These are phyloP conservation scores for Avena sativa DNA, from an alignment of 176 grass and related monocot species.

Conservation along the genomic window DNA sequence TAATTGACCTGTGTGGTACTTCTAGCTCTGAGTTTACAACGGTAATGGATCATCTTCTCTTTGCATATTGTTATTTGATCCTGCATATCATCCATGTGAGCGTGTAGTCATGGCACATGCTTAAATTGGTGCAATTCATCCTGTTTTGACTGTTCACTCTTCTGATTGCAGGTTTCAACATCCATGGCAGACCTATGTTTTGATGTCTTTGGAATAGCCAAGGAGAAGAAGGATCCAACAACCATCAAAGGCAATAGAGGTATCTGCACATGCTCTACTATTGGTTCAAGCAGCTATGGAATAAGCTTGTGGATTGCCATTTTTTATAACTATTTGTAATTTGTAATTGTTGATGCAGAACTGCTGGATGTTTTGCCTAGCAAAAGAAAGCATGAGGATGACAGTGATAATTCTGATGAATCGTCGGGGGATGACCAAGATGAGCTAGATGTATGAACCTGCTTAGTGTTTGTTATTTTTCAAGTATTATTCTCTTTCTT, in stretches of 20 bases:
- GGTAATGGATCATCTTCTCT: constrained; percentile 45
- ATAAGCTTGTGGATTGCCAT: not conserved
- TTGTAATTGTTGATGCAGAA: constrained; percentile 46
- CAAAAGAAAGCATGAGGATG: constrained; percentile 84
- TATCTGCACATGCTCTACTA: constrained; percentile 23
- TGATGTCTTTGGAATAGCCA: constrained; percentile 89
- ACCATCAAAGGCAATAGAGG: constrained; percentile 89
- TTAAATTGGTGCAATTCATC: not conserved
- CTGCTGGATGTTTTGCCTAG: constrained; percentile 84
- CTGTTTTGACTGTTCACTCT: constrained; percentile 43
- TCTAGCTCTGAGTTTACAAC: constrained; percentile 88
- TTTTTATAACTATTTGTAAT: not conserved
- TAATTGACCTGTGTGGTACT: constrained; percentile 86
- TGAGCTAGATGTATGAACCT: constrained; percentile 59
- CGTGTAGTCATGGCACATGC: not conserved
- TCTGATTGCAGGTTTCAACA: constrained; percentile 70
- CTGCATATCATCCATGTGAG: not conserved
- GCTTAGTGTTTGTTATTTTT: not conserved
- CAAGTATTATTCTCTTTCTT: not conserved
- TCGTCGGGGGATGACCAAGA: constrained; percentile 62
- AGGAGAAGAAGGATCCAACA: constrained; percentile 94
- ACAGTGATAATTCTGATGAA: constrained; percentile 54
- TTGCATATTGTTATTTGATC: not conserved
- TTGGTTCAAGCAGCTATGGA: not conserved
- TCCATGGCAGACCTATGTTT: constrained; percentile 96